A percentile compares a stretch with the other conserved stretches of the same genome.
These are phyloP conservation scores for Schwanniomyces occidentalis DNA, from an alignment of 805 yeast species.

Conservation along the genomic window DNA sequence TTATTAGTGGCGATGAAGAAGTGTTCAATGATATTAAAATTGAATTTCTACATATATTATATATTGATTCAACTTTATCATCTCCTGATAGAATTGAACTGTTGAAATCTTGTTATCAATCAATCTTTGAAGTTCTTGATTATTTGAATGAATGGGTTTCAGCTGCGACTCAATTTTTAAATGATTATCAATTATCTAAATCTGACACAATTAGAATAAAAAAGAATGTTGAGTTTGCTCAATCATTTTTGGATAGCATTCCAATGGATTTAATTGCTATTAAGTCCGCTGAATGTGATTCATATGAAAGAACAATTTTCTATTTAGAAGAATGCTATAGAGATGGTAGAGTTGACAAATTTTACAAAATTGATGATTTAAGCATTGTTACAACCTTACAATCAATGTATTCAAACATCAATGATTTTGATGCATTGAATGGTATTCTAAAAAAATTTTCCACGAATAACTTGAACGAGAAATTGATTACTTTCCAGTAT, in stretches of 20 bases:
- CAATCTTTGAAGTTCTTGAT: constrained; percentile 77
- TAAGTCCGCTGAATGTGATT: constrained; percentile 78
- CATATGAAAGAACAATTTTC: constrained; percentile 84
- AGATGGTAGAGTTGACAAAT: constrained; percentile 23
- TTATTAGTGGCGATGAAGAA: constrained; percentile 46
- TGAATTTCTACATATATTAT: constrained; percentile 65
- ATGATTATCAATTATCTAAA: constrained; percentile 20
- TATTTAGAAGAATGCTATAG: constrained; percentile 79
- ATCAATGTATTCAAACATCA: constrained; percentile 79
- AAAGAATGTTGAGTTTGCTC: constrained; percentile 35
- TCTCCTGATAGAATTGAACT: constrained; percentile 58
- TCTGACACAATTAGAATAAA: constrained; percentile 21
- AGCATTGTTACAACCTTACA: constrained; percentile 57
- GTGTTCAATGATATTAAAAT: constrained; percentile 45
- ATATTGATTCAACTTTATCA: constrained; percentile 42
- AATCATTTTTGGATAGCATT: constrained; percentile 50
- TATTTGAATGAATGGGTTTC: constrained; percentile 80
- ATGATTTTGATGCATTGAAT: constrained; percentile 86
- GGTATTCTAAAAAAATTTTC: constrained; percentile 80
- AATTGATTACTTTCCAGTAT: constrained; percentile 77
- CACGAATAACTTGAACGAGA: constrained; percentile 67
- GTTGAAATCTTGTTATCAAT: constrained; percentile 64
- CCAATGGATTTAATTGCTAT: constrained; percentile 73
- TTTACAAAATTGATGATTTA: constrained; percentile 30
- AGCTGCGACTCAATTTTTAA: constrained; percentile 32